Evolutionary conservation across 2,329 filamentous ascomycete species (phyloP).

Genomic region (Fusarium nematophilum): DNA sequence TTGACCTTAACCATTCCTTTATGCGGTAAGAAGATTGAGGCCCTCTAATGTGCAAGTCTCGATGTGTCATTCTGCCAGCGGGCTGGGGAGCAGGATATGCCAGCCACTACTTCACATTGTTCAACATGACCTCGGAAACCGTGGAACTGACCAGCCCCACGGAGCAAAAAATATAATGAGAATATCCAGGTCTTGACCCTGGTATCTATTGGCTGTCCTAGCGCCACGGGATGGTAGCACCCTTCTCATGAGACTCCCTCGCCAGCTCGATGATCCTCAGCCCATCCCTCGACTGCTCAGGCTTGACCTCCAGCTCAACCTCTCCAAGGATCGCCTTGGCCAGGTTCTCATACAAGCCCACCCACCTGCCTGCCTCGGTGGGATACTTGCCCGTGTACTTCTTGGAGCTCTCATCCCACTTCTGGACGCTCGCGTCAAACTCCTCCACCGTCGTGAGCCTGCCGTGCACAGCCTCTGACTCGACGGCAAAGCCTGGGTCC

Average conservation of each 20-base stretch:
- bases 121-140: no score
- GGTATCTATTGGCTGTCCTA: no score
- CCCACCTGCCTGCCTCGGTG: constrained; percentile 53
- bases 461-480: constrained; percentile 35
- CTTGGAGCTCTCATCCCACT: constrained; percentile 44
- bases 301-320: constrained; percentile 52
- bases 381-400: constrained; percentile 53
- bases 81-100: no score
- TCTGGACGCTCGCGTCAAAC: constrained; percentile 48
- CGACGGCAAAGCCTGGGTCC: constrained; percentile 31
- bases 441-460: constrained; percentile 52
- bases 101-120: no score
- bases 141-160: no score
- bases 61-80: no score
- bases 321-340: constrained; percentile 52
- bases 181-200: no score
- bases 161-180: no score
- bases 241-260: constrained; percentile 51
- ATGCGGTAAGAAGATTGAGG: no score
- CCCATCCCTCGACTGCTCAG: constrained; percentile 52
- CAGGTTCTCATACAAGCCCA: constrained; percentile 55
- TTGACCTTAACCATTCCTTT: no score
- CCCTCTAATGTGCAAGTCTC: no score
- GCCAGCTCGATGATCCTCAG: constrained; percentile 53
- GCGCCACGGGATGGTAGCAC: constrained; percentile 45